Evolutionary conservation across 2,329 filamentous ascomycete species (phyloP).

Genomic region (Ceratocystis harringtonii): DNA sequence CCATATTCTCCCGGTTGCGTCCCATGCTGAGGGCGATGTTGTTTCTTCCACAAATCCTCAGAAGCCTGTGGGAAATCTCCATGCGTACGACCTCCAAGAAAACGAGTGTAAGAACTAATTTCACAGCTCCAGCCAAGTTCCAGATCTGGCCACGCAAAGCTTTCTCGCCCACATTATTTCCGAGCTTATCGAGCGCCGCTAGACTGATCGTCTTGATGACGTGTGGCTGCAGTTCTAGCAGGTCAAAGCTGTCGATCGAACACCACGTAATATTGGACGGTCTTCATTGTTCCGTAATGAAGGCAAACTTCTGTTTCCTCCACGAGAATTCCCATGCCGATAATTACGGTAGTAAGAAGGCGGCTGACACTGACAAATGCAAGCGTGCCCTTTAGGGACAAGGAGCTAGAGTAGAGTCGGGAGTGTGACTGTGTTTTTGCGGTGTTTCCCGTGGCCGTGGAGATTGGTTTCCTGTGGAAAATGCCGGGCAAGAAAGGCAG

Average conservation of each 20-base stretch:
- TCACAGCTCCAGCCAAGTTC: no score
- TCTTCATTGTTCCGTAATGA: constrained; percentile 39
- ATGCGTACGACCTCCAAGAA: no score
- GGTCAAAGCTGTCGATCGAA: constrained; percentile 49
- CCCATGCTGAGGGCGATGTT: no score
- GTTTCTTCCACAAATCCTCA: no score
- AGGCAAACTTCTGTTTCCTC: constrained; percentile 45
- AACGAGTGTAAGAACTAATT: no score
- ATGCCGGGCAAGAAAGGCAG: neutral
- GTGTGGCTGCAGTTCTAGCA: constrained; percentile 48
- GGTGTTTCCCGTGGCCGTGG: neutral
- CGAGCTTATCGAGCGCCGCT: constrained; percentile 44
- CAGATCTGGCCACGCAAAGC: constrained; percentile 30
- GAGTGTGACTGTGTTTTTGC: constrained; percentile 1
- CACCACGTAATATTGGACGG: constrained; percentile 48
- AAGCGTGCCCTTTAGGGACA: neutral
- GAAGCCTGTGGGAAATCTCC: no score
- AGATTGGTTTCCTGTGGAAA: neutral
- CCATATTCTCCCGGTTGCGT: no score
- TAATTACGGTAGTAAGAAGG: constrained; percentile 49
- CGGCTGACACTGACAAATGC: constrained; percentile 45
- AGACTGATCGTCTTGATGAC: constrained; percentile 57
- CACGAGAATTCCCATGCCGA: constrained; percentile 56
- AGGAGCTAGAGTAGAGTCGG: constrained; percentile 26
- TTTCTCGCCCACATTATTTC: constrained; percentile 61